These are phyloP conservation scores for Fusarium chlamydosporum DNA, from an alignment of 2,329 filamentous ascomycete species.

Conservation along the genomic window DNA sequence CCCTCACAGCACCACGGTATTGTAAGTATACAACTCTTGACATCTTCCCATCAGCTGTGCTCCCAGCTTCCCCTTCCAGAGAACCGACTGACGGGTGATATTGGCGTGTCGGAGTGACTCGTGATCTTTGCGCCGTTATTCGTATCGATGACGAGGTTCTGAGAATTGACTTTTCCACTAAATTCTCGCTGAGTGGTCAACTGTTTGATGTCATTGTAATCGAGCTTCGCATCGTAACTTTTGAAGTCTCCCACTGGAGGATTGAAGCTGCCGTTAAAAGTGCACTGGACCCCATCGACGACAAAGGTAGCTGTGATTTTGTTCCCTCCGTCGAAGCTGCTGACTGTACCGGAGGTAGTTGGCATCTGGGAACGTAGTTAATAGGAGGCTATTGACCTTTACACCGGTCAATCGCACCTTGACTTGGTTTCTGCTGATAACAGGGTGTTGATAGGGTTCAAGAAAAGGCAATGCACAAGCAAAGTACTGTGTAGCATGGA, in stretches of 20 bases:
- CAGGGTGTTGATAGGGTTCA: neutral
- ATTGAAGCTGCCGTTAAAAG: neutral
- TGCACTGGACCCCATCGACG: constrained; percentile 1
- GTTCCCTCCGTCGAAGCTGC: constrained; percentile 2
- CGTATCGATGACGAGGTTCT: neutral
- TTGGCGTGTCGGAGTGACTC: neutral
- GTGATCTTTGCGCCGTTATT: constrained; percentile 4
- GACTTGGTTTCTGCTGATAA: neutral
- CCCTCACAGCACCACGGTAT: neutral
- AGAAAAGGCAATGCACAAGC: too few relatives aligned
- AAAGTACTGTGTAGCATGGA: neutral
- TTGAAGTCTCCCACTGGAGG: constrained; percentile 4
- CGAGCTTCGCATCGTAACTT: constrained; percentile 1
- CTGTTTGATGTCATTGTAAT: neutral
- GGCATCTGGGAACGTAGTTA: neutral
- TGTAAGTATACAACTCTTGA: neutral
- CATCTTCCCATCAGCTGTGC: neutral
- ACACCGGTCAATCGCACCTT: neutral
- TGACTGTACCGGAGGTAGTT: constrained; percentile 1
- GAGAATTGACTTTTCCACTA: neutral
- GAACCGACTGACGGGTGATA: constrained; percentile 1
- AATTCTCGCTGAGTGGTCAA: constrained; percentile 4
- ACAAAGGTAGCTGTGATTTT: constrained; percentile 1
- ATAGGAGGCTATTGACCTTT: neutral
- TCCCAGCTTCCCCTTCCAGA: constrained; percentile 3